Percentiles rank a stretch among this genome's conserved stretches.
phyloP scores from a whole-genome alignment of 202 grass and related monocot genomes.

The Carex arenaria region DNA sequence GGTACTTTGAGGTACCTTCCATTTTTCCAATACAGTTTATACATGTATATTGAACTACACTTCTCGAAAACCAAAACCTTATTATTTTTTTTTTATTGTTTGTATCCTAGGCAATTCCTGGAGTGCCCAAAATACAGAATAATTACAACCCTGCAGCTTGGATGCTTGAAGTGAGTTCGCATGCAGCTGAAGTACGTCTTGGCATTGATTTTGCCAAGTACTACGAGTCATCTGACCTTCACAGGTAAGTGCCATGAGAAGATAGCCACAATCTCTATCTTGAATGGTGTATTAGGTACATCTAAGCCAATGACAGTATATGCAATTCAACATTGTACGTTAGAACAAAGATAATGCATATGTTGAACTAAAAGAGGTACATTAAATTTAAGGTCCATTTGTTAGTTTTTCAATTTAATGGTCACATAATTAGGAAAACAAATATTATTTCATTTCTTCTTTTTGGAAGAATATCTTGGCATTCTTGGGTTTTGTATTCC shows the following conservation, averaged over 20 bases:
- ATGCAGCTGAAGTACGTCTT: conserved; percentile 79
- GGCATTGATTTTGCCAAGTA: conserved; percentile 76
- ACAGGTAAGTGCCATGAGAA: conserved; percentile 43
- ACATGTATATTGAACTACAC: not conserved
- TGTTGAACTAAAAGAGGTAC: not conserved
- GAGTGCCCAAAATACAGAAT: conserved; percentile 88
- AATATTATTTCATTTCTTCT: not conserved
- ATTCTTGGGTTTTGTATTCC: not conserved
- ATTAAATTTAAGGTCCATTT: not conserved
- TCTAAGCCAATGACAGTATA: not conserved
- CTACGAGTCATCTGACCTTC: conserved; percentile 64
- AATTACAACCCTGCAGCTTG: conserved; percentile 98
- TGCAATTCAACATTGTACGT: not conserved
- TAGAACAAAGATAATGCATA: not conserved
- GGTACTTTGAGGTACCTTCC: conserved; percentile 77
- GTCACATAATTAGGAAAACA: not conserved
- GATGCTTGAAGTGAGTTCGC: conserved; percentile 96
- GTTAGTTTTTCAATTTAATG: not conserved
- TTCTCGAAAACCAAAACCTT: not conserved
- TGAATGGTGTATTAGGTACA: not conserved
- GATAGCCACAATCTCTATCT: not conserved
- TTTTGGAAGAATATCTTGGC: not conserved
- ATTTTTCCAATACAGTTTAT: not conserved
- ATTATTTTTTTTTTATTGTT: conserved; percentile 14
- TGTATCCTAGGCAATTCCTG: conserved; percentile 70